Percentiles rank a stretch among this genome's conserved stretches.
Conservation (phyloP, 2,329 filamentous ascomycete species). For the Ophiocordyceps camponoti-saundersi region DNA sequence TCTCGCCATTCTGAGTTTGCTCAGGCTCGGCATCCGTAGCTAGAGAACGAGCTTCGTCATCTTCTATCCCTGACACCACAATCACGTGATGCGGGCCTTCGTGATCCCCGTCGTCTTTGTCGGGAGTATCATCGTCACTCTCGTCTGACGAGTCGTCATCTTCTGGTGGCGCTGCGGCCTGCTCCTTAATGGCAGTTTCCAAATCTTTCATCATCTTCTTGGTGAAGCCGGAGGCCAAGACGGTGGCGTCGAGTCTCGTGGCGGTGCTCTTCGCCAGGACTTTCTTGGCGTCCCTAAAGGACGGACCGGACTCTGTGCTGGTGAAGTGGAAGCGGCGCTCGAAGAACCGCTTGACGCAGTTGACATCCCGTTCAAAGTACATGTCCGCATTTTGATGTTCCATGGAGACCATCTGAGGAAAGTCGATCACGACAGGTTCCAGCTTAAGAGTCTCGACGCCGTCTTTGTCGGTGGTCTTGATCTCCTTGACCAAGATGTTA, state of each 20-base stretch:
- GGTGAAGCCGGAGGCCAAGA: constrained; percentile 87
- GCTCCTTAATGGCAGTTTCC: constrained; percentile 75
- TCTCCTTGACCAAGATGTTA: constrained; percentile 88
- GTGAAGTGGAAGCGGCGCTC: constrained; percentile 76
- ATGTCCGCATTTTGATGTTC: constrained; percentile 87
- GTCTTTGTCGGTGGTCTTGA: constrained; percentile 22
- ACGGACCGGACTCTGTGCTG: constrained; percentile 65
- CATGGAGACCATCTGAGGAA: constrained; percentile 94
- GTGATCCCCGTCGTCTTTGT: constrained; percentile 12
- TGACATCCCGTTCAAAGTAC: constrained; percentile 93
- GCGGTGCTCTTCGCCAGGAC: constrained; percentile 46
- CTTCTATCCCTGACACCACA: not conserved
- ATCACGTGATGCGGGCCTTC: constrained; percentile 10
- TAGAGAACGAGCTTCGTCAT: not conserved
- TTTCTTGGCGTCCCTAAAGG: constrained; percentile 72
- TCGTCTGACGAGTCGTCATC: constrained; percentile 12
- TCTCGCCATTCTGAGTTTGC: not conserved
- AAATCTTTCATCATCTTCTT: constrained; percentile 94
- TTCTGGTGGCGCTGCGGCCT: constrained; percentile 31
- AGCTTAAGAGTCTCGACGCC: constrained; percentile 30
- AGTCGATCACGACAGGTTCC: constrained; percentile 82
- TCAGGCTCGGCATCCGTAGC: not conserved
- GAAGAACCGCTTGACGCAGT: constrained; percentile 92
- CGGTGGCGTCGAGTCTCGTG: constrained; percentile 65
- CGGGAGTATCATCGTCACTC: constrained; percentile 10